phyloP scores from a whole-genome alignment of 2,329 filamentous ascomycete genomes.

The Cordyceps tenuipes region DNA sequence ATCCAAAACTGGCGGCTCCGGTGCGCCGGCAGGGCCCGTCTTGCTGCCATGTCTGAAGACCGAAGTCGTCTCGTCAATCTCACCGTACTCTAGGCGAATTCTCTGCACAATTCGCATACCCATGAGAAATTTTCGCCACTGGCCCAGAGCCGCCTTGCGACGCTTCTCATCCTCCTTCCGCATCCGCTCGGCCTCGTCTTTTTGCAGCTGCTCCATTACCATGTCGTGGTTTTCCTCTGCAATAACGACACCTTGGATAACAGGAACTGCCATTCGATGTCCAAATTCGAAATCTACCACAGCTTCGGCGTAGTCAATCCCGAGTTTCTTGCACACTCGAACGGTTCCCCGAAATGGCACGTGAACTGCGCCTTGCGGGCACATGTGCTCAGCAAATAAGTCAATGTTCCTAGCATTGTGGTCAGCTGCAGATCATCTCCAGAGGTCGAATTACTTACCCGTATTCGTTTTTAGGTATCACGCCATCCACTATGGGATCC shows the following conservation, averaged over 20 bases:
- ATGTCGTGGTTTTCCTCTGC: conserved; percentile 68
- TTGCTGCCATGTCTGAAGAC: conserved; percentile 43
- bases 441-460: conserved; percentile 39
- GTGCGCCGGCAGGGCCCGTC: conserved; percentile 11
- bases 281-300: conserved; percentile 97
- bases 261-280: conserved; percentile 84
- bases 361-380: conserved; percentile 74
- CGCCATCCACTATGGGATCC: conserved; percentile 70
- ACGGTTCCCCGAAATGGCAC: conserved; percentile 70
- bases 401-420: conserved; percentile 63
- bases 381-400: conserved; percentile 89
- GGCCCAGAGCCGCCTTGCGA: conserved; percentile 60
- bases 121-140: conserved; percentile 83
- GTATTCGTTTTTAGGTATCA: conserved; percentile 89
- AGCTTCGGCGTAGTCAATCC: conserved; percentile 85
- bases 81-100: conserved; percentile 68
- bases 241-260: conserved; percentile 84
- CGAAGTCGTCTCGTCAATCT: conserved; percentile 43
- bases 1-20: conserved; percentile 16
- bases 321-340: conserved; percentile 73
- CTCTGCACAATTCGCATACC: conserved; percentile 75
- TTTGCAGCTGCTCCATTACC: conserved; percentile 70
- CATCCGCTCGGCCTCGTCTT: conserved; percentile 64
- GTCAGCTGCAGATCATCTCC: conserved; percentile 16
- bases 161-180: conserved; percentile 80